Percentiles rank a stretch among this genome's conserved stretches.
These are phyloP conservation scores for Rhizopus stolonifer DNA, from an alignment of 371 early-diverging fungal species.

Conservation along the genomic window DNA sequence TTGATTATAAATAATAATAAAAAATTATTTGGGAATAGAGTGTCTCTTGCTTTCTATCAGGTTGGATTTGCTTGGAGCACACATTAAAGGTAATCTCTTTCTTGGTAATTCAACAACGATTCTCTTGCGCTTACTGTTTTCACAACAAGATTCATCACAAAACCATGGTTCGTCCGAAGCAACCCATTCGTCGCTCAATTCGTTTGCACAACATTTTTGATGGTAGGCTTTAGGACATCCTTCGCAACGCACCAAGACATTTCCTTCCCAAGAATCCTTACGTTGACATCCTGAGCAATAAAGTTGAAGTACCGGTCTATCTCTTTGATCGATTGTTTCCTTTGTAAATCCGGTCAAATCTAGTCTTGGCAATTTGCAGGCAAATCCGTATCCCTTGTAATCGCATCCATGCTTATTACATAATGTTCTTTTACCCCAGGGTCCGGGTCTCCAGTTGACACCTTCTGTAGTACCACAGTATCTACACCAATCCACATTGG, in stretches of 20 bases:
- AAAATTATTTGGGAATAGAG: not conserved
- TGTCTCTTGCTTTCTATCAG: not conserved
- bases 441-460: slow-evolving; percentile 91
- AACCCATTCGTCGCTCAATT: slow-evolving; percentile 51
- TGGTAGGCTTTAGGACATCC: slow-evolving; percentile 86
- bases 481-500: slow-evolving; percentile 83
- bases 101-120: slow-evolving; percentile 67
- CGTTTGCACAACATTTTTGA: slow-evolving; percentile 49
- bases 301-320: slow-evolving; percentile 86
- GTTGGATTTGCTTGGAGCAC: slow-evolving; percentile 38
- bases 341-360: slow-evolving; percentile 73
- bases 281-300: slow-evolving; percentile 79
- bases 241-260: slow-evolving; percentile 76
- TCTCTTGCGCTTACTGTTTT: slow-evolving; percentile 58
- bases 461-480: slow-evolving; percentile 92
- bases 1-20: not conserved
- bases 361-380: slow-evolving; percentile 81
- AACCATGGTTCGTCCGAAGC: slow-evolving; percentile 60
- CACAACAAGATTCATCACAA: slow-evolving; percentile 69
- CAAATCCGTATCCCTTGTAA: slow-evolving; percentile 93
- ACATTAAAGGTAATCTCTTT: slow-evolving; percentile 67
- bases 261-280: slow-evolving; percentile 61
- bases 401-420: slow-evolving; percentile 95
- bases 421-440: slow-evolving; percentile 91
- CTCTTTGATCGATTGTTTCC: slow-evolving; percentile 74